Evolutionary conservation across 768 basidiomycete species (phyloP), one percentile per base, ranked within the genome.

Genomic region (Gloeophyllum trabeum): DNA sequence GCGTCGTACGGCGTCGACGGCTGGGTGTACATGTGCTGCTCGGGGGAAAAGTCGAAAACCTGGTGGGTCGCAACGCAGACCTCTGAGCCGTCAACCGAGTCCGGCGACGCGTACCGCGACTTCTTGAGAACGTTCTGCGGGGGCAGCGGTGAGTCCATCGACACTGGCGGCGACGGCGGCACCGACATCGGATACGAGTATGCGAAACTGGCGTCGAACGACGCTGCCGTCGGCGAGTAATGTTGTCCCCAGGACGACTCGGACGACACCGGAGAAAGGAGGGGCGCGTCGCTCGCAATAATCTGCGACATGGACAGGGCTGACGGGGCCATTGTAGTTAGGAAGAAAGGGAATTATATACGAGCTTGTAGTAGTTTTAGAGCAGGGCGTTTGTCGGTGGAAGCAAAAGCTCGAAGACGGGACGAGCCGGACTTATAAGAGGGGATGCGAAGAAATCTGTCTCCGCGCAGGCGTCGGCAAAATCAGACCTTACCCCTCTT

Each of bases 11-110:
- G 45, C 40, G 23, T 44, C 45, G 52, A 51, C 23, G 21, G 65
- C 64, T 24, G 62, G 54, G 54, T 1, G 47, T 21, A 19, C 10
- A 19, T 10, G 10, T 37, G 7, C 20, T 19, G 13, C 36, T 7
- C 36, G 3, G 68, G 58, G 41, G 68, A 60, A 46, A 79, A 67
- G 58, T 83, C 81, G 58, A 85, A 86, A 51, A 85, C 67, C 61
- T 85, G 77, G 56, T 75, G 73, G 13, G 82, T 85, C 24, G 82
- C 71, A 12, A 85, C 57, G 53, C 80, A 85, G 32, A 74, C 61
- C 43, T 63, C 60, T 45, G 67, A 70, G 41, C 73, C 68, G 43
- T 63, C 54, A 19, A 73, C 70, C 14, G 64, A 59, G 21, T 42
- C 48, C 47, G 73, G 73, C 4, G 72, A 66, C 46, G 63, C 64